Conservation (phyloP, 2,329 filamentous ascomycete genomes). For the Cladophialophora psammophila region DNA sequence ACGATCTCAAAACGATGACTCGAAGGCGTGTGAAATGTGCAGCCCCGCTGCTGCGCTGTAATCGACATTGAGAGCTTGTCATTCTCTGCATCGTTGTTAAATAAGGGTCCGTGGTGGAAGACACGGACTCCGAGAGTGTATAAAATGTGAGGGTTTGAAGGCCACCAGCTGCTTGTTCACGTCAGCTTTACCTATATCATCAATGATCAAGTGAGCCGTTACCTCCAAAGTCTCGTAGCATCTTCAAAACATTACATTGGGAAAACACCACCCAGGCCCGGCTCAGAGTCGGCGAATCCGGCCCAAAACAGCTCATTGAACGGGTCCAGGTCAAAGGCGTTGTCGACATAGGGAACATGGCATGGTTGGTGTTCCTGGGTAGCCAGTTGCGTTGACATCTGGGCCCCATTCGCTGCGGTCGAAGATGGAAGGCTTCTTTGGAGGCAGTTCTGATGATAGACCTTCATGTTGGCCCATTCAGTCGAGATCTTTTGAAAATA, state of each 20-base stretch:
- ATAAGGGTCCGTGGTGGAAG: neutral
- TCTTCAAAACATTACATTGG: neutral
- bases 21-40: too few species aligned
- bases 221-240: neutral
- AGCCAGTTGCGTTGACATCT: neutral
- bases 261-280: neutral
- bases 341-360: constrained; percentile 4
- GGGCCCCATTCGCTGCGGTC: neutral
- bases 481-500: constrained; percentile 23
- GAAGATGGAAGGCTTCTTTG: constrained; percentile 15
- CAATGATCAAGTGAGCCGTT: neutral
- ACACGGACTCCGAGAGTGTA: neutral
- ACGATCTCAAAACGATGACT: too few species aligned
- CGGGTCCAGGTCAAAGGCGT: constrained; percentile 22
- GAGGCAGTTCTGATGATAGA: constrained; percentile 29
- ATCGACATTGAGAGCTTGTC: too few species aligned
- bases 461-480: constrained; percentile 28
- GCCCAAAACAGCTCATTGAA: constrained; percentile 31
- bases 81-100: neutral
- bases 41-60: too few species aligned
- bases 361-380: constrained; percentile 7
- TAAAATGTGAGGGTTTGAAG: too few species aligned
- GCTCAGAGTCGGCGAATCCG: constrained; percentile 21
- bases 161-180: too few species aligned
- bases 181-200: neutral